Evolutionary conservation across 2,329 filamentous ascomycete genomes (phyloP), one percentile per base, ranked within the genome.

Genomic region (Talaromyces pinophilus): DNA sequence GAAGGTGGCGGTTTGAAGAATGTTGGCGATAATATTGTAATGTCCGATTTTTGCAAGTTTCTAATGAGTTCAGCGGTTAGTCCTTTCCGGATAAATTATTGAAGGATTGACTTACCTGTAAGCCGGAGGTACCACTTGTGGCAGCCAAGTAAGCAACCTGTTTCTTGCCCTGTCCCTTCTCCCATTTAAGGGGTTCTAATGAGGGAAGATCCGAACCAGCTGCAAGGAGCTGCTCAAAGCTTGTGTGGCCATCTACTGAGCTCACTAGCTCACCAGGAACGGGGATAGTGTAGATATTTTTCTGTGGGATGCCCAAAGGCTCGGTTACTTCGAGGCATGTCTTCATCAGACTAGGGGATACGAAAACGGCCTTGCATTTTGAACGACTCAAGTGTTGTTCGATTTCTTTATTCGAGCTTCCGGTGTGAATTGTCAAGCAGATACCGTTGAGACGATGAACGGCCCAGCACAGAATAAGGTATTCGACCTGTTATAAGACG

Each of bases 11-110:
- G 87, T 81, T 74, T 91, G 89, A 54, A 91, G 72, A 0, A 87
- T 84, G 73, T 92, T 92, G 64, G 89, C 84, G 60, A 92, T 92
- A 61, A 92, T 86, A 70, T 92, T 92, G 54, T 78, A 78, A 73
- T 92, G 90, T 3, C 88, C 90, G 63, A 92, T 88, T 86, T 90
- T 90, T 67, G 92, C 90, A 44, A 88, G 89, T 87, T 91, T 91
- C 85, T 89, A 35, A 6, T 54, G 52, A n/a, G 61, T n/a, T 15
- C 50, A 8, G 30, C 30, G 25, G n/a, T 48, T 48, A 28, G 46
- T 15, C 22, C 11, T 48, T 22, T 3, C 8, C 7, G 10, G 15
- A 50, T 50, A 25, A 11, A 11, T 50, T 4, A 5, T 42, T 17
- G 40, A 42, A n/a, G 40, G 15, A 2, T 6, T 42, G 4, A 7